Conservation (phyloP, 345 rosid genomes). For the Bretschneidera sinensis region DNA sequence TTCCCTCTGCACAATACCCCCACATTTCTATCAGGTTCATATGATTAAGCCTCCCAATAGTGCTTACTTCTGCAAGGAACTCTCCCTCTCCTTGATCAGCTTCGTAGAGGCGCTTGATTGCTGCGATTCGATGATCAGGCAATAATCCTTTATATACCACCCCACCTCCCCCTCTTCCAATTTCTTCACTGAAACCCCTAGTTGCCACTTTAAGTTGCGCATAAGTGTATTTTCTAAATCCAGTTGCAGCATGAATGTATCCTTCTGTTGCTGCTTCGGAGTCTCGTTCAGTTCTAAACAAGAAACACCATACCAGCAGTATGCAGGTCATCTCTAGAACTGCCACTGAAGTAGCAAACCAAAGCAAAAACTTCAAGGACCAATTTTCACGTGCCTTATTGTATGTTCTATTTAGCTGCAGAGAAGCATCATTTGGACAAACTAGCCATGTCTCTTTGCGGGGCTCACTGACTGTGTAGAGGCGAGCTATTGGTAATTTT, state of each 20-base stretch:
- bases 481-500: neutral
- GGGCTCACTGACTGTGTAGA: neutral
- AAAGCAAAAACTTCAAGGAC: slow-evolving; percentile 4
- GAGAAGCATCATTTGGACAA: neutral
- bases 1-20: slow-evolving; percentile 27
- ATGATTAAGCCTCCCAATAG: slow-evolving; percentile 36
- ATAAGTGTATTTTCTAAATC: slow-evolving; percentile 24
- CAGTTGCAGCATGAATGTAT: slow-evolving; percentile 15
- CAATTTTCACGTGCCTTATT: neutral
- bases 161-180: slow-evolving; percentile 30
- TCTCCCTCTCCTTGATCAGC: slow-evolving; percentile 33
- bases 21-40: slow-evolving; percentile 33
- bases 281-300: slow-evolving; percentile 14
- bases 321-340: slow-evolving; percentile 23
- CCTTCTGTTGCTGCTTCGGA: neutral
- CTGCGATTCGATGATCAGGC: slow-evolving; percentile 15
- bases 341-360: slow-evolving; percentile 21
- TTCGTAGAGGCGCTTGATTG: slow-evolving; percentile 24
- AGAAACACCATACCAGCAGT: slow-evolving; percentile 21
- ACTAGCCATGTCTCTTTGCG: neutral
- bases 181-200: slow-evolving; percentile 19
- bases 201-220: slow-evolving; percentile 28
- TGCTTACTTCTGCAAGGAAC: slow-evolving; percentile 33
- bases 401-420: slow-evolving; percentile 20
- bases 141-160: slow-evolving; percentile 25